phyloP scores from a whole-genome alignment of 768 basidiomycete genomes.

The Lactarius hengduanensis region DNA sequence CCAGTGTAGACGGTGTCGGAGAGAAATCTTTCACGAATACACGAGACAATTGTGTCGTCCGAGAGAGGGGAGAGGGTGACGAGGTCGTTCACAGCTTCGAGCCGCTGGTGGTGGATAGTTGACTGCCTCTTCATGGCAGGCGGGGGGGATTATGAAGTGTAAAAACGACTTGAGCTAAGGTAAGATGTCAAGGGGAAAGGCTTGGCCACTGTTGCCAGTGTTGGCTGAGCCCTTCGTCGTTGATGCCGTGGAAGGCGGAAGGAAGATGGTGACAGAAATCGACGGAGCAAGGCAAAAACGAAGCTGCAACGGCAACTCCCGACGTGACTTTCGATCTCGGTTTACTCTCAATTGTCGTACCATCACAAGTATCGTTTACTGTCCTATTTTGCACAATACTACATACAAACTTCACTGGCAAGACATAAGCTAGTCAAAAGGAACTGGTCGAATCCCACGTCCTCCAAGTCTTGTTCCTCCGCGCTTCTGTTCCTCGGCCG shows the following conservation, averaged over 20 bases:
- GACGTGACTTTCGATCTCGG: background rate
- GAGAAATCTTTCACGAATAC: conserved; percentile 85
- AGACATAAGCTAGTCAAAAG: conserved; percentile 57
- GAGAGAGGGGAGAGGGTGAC: conserved; percentile 61
- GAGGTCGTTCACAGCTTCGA: conserved; percentile 74
- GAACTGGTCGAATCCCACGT: conserved; percentile 70
- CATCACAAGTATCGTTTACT: background rate
- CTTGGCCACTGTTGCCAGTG: background rate
- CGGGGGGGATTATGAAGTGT: conserved; percentile 15
- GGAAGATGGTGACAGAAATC: background rate
- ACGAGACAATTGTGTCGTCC: conserved; percentile 83
- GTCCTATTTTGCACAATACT: background rate
- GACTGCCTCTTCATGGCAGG: conserved; percentile 46
- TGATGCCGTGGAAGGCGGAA: conserved; percentile 15
- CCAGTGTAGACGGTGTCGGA: conserved; percentile 77
- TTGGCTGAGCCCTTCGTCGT: conserved; percentile 11
- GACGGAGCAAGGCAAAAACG: background rate
- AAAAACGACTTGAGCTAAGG: conserved; percentile 9
- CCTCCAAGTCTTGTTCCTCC: conserved; percentile 47
- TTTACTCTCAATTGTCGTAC: background rate
- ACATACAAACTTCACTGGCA: background rate
- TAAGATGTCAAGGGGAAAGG: background rate
- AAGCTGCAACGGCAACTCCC: conserved; percentile 18
- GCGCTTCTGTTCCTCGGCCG: conserved; percentile 45
- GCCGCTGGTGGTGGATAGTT: conserved; percentile 58